These are phyloP conservation scores for Mycena sp. DNA, from an alignment of 1,284 basidiomycete genomes.

Conservation along the genomic window DNA sequence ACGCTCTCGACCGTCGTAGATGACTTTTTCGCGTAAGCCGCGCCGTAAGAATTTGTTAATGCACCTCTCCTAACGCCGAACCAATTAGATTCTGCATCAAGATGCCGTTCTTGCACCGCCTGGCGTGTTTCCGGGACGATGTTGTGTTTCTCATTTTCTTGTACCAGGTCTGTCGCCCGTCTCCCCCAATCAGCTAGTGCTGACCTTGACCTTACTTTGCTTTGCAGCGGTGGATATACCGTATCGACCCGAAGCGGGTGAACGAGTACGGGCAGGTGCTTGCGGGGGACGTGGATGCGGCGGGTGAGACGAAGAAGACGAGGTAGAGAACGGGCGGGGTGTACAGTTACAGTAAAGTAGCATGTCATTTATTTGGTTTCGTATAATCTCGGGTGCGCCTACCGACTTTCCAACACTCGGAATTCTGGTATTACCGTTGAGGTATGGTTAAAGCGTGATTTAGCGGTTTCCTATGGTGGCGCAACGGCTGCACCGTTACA, in stretches of 20 bases:
- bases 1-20: slow-evolving; percentile 91
- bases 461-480: too few relatives aligned
- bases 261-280: slow-evolving; percentile 96
- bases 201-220: slow-evolving; percentile 3
- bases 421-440: too few relatives aligned
- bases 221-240: slow-evolving; percentile 91
- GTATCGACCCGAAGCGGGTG: slow-evolving; percentile 90
- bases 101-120: slow-evolving; percentile 93
- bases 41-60: slow-evolving; percentile 13
- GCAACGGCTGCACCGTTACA: too few relatives aligned
- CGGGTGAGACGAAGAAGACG: slow-evolving; percentile 60
- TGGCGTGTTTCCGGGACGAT: slow-evolving; percentile 93
- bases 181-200: slow-evolving; percentile 18
- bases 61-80: slow-evolving; percentile 20
- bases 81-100: slow-evolving; percentile 84
- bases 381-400: too few relatives aligned
- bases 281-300: slow-evolving; percentile 57
- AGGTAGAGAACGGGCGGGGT: slow-evolving; percentile 44
- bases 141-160: slow-evolving; percentile 89
- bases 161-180: slow-evolving; percentile 72
- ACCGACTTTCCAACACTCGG: too few relatives aligned
- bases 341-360: too few relatives aligned
- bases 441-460: too few relatives aligned
- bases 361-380: background rate
- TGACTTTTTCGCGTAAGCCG: slow-evolving; percentile 87